Evolutionary conservation across 257 asterid genomes (phyloP).

Genomic region (Salvia splendens): DNA sequence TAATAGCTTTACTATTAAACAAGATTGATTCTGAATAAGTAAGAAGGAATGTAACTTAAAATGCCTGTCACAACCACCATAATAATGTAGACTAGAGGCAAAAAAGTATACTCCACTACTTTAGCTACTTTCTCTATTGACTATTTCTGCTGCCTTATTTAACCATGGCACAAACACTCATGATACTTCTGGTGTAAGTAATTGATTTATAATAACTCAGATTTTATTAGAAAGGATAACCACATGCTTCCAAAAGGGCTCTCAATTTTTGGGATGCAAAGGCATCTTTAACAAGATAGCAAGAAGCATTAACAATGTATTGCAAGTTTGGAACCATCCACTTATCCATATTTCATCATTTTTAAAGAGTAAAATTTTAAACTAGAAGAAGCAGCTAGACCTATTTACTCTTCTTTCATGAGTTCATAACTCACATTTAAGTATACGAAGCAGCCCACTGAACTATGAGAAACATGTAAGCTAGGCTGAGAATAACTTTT

Average conservation of each 20-base stretch:
- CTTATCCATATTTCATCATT: background rate
- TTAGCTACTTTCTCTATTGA: background rate
- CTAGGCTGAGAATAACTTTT: background rate
- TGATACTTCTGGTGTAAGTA: background rate
- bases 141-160: conserved; percentile 14
- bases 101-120: background rate
- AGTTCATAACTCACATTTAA: background rate
- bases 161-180: conserved; percentile 11
- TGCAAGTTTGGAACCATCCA: background rate
- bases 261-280: background rate
- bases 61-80: background rate
- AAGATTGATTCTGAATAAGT: background rate
- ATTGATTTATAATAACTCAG: conserved; percentile 13
- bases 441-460: background rate
- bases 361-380: background rate
- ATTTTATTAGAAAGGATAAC: conserved; percentile 8
- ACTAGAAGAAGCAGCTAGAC: background rate
- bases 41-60: background rate
- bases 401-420: background rate
- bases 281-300: background rate
- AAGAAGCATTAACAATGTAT: conserved; percentile 16
- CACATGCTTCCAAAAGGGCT: conserved; percentile 13
- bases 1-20: background rate
- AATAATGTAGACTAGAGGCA: background rate
- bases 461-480: background rate